Conservation (phyloP, 345 rosid genomes). For the Capsella bursapastoris region DNA sequence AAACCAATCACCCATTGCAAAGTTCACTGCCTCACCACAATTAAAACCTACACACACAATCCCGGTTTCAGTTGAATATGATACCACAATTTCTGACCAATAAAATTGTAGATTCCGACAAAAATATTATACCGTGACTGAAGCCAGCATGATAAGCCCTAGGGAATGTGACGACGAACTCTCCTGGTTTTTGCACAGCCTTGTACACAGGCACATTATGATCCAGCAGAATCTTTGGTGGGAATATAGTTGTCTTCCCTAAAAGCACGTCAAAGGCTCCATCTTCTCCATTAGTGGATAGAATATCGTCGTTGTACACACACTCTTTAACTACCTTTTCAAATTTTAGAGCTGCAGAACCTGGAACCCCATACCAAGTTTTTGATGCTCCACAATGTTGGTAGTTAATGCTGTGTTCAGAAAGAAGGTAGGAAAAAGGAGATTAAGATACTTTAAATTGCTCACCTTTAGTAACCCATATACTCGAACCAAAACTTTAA, state of each 20-base stretch:
- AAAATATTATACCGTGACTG: constrained; percentile 76
- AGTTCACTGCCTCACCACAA: constrained; percentile 99
- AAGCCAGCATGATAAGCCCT: constrained; percentile 99
- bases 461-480: neutral
- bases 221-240: constrained; percentile 86
- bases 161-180: constrained; percentile 87
- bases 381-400: constrained; percentile 99
- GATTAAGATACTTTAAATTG: constrained; percentile 7
- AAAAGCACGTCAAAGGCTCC: constrained; percentile 96
- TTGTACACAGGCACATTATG: constrained; percentile 90
- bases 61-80: neutral
- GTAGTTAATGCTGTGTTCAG: constrained; percentile 80
- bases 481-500: constrained; percentile 20
- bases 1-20: constrained; percentile 98
- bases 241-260: constrained; percentile 97
- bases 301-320: constrained; percentile 79
- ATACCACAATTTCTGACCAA: constrained; percentile 3
- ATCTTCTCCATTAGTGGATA: constrained; percentile 80
- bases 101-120: neutral
- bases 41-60: constrained; percentile 72
- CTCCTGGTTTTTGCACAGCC: constrained; percentile 99
- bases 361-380: constrained; percentile 99
- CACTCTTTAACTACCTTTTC: constrained; percentile 89
- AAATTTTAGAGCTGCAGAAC: constrained; percentile 88
- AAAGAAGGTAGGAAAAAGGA: neutral